Percentiles rank a stretch among this genome's conserved stretches.
phyloP scores from a whole-genome alignment of 1,284 basidiomycete species.

The Moesziomyces parantarcticus region DNA sequence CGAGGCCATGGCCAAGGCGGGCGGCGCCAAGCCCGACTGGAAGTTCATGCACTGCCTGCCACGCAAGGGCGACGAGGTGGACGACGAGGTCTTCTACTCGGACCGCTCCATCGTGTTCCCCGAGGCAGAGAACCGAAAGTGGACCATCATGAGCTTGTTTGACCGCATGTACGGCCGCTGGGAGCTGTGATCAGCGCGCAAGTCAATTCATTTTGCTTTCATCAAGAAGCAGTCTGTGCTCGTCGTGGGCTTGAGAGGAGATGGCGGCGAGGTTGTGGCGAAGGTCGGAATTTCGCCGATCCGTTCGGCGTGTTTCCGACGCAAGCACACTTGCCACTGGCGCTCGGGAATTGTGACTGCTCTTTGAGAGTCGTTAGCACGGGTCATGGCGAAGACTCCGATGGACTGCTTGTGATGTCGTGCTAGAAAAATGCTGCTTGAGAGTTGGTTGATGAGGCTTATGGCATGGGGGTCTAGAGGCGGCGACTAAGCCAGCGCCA shows the following conservation, averaged over 20 bases:
- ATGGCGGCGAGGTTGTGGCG: background rate
- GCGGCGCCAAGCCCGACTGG: conserved; percentile 88
- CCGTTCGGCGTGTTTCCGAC: conserved; percentile 2
- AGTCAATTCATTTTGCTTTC: background rate
- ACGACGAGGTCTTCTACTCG: conserved; percentile 66
- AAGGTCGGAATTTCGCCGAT: conserved; percentile 8
- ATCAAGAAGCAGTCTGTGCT: too few relatives aligned
- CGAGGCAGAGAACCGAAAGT: conserved; percentile 68
- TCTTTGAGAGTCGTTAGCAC: too few relatives aligned
- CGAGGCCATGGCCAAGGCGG: conserved; percentile 73
- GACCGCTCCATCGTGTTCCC: conserved; percentile 65
- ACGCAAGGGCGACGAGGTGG: conserved; percentile 85
- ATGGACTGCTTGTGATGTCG: too few relatives aligned
- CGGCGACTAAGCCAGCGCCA: too few relatives aligned
- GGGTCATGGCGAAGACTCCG: too few relatives aligned
- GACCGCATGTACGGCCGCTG: conserved; percentile 62
- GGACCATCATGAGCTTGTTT: conserved; percentile 67
- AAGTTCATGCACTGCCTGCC: conserved; percentile 97
- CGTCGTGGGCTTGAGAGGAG: background rate
- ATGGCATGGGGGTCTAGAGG: too few relatives aligned
- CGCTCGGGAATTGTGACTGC: too few relatives aligned
- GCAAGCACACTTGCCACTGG: background rate
- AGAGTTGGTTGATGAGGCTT: too few relatives aligned
- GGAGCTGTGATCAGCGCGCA: conserved; percentile 39
- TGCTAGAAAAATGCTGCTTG: too few relatives aligned